Conservation (phyloP, 202 grass and related monocot species). For the Dendrocalamus latiflorus region DNA sequence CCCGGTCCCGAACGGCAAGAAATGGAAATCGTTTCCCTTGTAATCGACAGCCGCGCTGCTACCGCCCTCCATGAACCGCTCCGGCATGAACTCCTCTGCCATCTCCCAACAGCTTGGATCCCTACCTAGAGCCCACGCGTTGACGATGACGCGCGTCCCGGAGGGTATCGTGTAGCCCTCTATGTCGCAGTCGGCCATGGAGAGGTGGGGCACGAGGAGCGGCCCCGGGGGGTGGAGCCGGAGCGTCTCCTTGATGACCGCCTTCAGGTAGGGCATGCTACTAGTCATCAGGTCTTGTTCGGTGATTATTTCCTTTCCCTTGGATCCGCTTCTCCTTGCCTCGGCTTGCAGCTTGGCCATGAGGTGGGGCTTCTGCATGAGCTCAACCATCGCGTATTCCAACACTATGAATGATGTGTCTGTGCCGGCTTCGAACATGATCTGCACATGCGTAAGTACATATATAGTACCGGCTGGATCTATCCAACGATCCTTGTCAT, state of each 20-base stretch:
- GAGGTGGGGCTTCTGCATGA: neutral
- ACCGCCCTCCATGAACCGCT: neutral
- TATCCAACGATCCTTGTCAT: no score
- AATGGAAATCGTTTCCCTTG: neutral
- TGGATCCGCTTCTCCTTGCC: neutral
- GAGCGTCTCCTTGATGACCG: neutral
- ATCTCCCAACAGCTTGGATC: no score
- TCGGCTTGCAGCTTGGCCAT: neutral
- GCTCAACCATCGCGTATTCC: neutral
- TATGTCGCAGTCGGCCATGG: no score
- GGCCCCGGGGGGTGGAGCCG: no score
- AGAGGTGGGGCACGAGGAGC: no score
- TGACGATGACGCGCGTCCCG: no score
- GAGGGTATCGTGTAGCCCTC: no score
- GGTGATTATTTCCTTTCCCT: neutral
- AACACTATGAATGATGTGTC: neutral
- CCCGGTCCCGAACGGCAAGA: no score
- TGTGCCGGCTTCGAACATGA: neutral
- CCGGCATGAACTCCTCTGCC: neutral
- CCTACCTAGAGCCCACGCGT: no score
- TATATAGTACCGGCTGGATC: no score
- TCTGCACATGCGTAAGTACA: neutral
- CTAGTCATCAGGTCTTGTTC: neutral
- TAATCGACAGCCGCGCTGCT: neutral
- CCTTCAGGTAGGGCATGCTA: neutral